Evolutionary conservation across 768 basidiomycete species (phyloP).

Genomic region (Flagelloscypha sp.): DNA sequence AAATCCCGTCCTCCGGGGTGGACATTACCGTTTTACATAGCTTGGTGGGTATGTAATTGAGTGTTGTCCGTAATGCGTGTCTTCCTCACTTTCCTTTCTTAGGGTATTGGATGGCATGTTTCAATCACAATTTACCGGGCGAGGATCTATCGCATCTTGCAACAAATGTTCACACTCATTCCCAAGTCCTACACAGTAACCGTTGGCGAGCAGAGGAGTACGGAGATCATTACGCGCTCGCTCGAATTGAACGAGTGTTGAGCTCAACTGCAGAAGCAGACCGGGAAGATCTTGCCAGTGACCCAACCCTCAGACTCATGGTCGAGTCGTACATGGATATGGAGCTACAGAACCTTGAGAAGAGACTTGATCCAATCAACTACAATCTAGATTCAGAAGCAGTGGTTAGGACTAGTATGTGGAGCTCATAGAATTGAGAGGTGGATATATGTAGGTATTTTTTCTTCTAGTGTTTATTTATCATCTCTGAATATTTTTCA

Average conservation of each 20-base stretch:
- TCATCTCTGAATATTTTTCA: too few relatives aligned
- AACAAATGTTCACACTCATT: too few relatives aligned
- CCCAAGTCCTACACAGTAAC: too few relatives aligned
- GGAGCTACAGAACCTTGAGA: conserved; percentile 10
- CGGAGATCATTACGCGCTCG: too few relatives aligned
- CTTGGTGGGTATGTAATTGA: conserved; percentile 20
- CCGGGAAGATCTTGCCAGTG: conserved; percentile 1
- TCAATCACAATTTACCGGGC: conserved; percentile 15
- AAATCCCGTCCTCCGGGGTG: conserved; percentile 25
- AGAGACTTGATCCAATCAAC: conserved; percentile 5
- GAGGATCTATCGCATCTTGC: conserved; percentile 13
- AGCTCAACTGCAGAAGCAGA: conserved; percentile 13
- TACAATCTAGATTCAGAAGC: conserved; percentile 12
- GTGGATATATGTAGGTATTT: too few relatives aligned
- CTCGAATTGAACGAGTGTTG: conserved; percentile 13
- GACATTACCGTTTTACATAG: conserved; percentile 27
- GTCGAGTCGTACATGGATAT: conserved; percentile 2
- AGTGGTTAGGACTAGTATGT: conserved; percentile 13
- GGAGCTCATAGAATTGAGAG: conserved; percentile 16
- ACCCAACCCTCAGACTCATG: conserved; percentile 4
- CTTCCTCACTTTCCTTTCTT: not conserved
- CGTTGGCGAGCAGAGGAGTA: too few relatives aligned
- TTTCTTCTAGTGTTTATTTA: too few relatives aligned
- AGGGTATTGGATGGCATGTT: conserved; percentile 11
- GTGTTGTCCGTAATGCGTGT: not conserved